phyloP scores from a whole-genome alignment of 768 basidiomycete species.

The Dendrothele bispora region DNA sequence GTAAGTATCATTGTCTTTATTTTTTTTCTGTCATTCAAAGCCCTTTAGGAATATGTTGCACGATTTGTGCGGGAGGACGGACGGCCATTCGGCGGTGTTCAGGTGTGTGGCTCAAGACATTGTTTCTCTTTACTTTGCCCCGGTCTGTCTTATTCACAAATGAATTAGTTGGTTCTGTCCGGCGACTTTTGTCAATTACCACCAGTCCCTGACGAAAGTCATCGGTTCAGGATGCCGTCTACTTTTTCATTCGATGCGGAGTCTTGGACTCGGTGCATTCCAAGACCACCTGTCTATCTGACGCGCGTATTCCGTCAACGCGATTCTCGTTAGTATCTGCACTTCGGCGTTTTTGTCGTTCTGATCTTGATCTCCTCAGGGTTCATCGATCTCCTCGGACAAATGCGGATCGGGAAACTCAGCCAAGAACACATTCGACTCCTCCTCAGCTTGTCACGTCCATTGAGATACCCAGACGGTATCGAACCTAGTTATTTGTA shows the following conservation, averaged over 20 bases:
- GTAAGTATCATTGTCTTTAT: slow-evolving; percentile 37
- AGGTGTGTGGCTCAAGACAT: slow-evolving; percentile 32
- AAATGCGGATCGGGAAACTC: slow-evolving; percentile 78
- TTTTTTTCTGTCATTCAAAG: slow-evolving; percentile 26
- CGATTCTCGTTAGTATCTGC: slow-evolving; percentile 30
- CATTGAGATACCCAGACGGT: slow-evolving; percentile 63
- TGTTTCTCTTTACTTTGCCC: background rate
- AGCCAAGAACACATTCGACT: slow-evolving; percentile 49
- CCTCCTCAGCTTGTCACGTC: slow-evolving; percentile 57
- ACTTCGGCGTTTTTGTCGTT: background rate
- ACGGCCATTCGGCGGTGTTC: slow-evolving; percentile 68
- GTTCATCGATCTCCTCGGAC: slow-evolving; percentile 84
- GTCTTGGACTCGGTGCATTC: slow-evolving; percentile 58
- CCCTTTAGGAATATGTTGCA: slow-evolving; percentile 36
- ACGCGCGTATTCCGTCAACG: slow-evolving; percentile 75
- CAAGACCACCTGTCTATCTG: slow-evolving; percentile 41
- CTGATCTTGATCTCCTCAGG: slow-evolving; percentile 40
- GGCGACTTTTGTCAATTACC: slow-evolving; percentile 86
- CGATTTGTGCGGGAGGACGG: slow-evolving; percentile 37
- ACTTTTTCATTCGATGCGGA: slow-evolving; percentile 67
- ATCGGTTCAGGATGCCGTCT: slow-evolving; percentile 40
- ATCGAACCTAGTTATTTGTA: slow-evolving; percentile 85
- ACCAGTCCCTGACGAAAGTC: slow-evolving; percentile 54
- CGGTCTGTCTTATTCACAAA: background rate
- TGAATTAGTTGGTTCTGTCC: slow-evolving; percentile 66